These are phyloP conservation scores for Russula abietina DNA, from an alignment of 768 basidiomycete species.

Conservation along the genomic window DNA sequence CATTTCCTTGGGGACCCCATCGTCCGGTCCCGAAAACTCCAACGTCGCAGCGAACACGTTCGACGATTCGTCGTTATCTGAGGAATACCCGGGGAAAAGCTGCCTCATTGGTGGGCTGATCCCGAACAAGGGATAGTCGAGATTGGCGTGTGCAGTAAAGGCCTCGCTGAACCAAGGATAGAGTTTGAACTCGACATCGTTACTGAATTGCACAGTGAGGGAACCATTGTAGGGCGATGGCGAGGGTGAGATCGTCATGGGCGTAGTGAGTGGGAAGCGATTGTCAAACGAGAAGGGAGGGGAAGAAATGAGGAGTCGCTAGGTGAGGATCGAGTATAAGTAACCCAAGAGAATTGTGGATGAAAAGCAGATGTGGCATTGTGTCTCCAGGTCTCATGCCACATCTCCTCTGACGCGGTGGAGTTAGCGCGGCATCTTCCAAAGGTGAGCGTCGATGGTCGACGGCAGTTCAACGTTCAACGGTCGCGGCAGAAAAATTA, in stretches of 20 bases:
- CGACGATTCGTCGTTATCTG: background rate
- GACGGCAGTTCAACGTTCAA: background rate
- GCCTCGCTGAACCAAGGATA: constrained; percentile 15
- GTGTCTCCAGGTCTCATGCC: background rate
- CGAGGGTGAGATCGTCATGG: constrained; percentile 10
- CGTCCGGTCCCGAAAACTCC: constrained; percentile 1
- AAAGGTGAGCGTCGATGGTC: background rate
- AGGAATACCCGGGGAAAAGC: constrained; percentile 8
- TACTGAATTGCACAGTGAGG: constrained; percentile 12
- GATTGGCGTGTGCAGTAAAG: constrained; percentile 7
- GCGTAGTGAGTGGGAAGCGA: background rate
- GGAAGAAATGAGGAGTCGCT: background rate
- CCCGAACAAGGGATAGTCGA: constrained; percentile 12
- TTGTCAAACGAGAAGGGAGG: background rate
- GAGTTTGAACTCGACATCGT: constrained; percentile 9
- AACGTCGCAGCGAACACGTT: constrained; percentile 17
- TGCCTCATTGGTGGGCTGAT: background rate
- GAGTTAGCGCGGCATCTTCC: background rate
- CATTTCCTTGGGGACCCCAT: constrained; percentile 8
- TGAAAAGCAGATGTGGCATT: background rate
- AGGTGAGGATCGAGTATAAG: background rate
- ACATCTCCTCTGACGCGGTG: background rate
- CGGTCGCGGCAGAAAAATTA: too few species aligned
- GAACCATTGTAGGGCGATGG: background rate
- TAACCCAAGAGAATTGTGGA: constrained; percentile 2